Conservation (phyloP, 2,329 filamentous ascomycete genomes). For the Chrysosporium queenslandicum region DNA sequence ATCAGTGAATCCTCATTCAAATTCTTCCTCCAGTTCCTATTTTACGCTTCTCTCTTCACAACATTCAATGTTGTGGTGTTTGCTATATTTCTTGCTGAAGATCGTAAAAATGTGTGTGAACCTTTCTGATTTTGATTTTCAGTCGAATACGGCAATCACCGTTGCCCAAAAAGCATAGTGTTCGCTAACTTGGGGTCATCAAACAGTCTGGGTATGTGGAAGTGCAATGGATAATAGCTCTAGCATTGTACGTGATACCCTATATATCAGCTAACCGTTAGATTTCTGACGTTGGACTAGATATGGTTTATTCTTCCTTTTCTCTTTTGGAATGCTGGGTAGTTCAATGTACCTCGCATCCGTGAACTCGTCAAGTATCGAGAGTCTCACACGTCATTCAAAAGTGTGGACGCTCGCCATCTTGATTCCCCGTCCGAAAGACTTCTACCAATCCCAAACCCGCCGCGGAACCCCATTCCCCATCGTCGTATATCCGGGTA, state of each 20-base stretch:
- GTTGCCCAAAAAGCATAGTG: not conserved
- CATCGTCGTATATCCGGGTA: slow-evolving; percentile 29
- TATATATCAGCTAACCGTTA: not conserved
- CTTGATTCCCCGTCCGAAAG: slow-evolving; percentile 47
- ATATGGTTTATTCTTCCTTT: slow-evolving; percentile 65
- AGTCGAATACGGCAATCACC: not conserved
- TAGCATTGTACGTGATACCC: slow-evolving; percentile 48
- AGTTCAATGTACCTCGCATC: slow-evolving; percentile 62
- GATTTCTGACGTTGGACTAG: slow-evolving; percentile 25
- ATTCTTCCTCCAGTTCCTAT: slow-evolving; percentile 80
- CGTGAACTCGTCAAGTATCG: slow-evolving; percentile 73
- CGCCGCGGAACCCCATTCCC: slow-evolving; percentile 28
- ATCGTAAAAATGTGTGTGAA: slow-evolving; percentile 37
- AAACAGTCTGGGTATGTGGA: slow-evolving; percentile 37
- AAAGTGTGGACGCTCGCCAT: slow-evolving; percentile 66
- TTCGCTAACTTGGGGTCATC: slow-evolving; percentile 7
- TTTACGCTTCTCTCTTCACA: slow-evolving; percentile 62
- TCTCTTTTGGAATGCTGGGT: slow-evolving; percentile 63
- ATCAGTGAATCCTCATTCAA: slow-evolving; percentile 81
- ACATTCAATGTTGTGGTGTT: slow-evolving; percentile 53
- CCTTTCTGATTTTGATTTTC: not conserved
- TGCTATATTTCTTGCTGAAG: slow-evolving; percentile 53
- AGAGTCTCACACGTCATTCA: slow-evolving; percentile 54
- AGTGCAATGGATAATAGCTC: slow-evolving; percentile 53
- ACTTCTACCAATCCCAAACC: slow-evolving; percentile 29